These are phyloP conservation scores for Sphagnurus paluster DNA, from an alignment of 1,284 basidiomycete genomes.

Conservation along the genomic window DNA sequence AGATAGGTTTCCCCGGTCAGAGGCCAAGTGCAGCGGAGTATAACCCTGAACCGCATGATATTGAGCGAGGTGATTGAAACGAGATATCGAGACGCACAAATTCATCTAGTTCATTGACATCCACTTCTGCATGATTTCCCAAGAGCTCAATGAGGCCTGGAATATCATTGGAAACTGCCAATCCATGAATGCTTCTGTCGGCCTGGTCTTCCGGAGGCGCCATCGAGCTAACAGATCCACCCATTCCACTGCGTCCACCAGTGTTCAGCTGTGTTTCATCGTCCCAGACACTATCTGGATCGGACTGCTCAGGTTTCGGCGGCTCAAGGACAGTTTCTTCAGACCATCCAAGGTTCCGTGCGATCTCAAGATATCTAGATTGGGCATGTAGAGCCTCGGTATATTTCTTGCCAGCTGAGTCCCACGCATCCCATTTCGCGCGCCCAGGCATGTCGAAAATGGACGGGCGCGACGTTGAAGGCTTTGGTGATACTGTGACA, in stretches of 20 bases:
- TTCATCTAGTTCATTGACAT: conserved; percentile 46
- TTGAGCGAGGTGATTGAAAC: conserved; percentile 6
- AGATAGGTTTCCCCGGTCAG: conserved; percentile 70
- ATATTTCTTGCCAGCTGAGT: conserved; percentile 50
- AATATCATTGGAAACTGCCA: conserved; percentile 61
- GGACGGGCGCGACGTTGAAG: conserved; percentile 66
- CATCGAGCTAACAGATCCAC: conserved; percentile 41
- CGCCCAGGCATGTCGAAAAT: conserved; percentile 80
- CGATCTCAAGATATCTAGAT: conserved; percentile 70
- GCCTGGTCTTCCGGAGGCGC: conserved; percentile 35
- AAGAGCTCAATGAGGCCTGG: conserved; percentile 49
- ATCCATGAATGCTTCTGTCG: conserved; percentile 56
- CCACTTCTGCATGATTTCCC: conserved; percentile 33
- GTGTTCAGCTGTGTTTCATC: conserved; percentile 17
- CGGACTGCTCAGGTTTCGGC: conserved; percentile 6
- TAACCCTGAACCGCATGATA: conserved; percentile 61
- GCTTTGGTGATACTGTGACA: conserved; percentile 57
- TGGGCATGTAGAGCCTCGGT: conserved; percentile 47
- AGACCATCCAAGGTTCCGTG: conserved; percentile 67
- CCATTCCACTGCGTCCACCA: conserved; percentile 27
- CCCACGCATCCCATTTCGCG: conserved; percentile 91
- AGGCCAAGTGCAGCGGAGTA: conserved; percentile 82
- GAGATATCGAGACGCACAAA: conserved; percentile 54
- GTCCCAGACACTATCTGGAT: conserved; percentile 24
- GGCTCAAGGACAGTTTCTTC: conserved; percentile 30